A percentile compares a stretch with the other conserved stretches of the same genome.
These are phyloP conservation scores for Petunia axillaris DNA, from an alignment of 257 asterid genomes.

Conservation along the genomic window DNA sequence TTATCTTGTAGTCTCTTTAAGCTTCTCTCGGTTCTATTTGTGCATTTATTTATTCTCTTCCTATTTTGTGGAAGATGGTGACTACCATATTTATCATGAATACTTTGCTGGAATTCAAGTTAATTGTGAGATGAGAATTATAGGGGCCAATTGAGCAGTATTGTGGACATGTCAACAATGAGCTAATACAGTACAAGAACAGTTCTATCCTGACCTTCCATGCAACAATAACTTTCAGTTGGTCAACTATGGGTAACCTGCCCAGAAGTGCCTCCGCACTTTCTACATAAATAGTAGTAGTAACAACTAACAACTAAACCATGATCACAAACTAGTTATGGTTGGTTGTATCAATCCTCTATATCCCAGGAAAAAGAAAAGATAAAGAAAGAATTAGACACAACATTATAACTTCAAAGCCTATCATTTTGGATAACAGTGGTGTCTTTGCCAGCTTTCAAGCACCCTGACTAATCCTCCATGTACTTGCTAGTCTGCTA, in stretches of 20 bases:
- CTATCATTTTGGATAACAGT: too few species aligned
- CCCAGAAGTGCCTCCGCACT: neutral
- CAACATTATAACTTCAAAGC: too few species aligned
- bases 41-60: conserved; percentile 19
- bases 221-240: neutral
- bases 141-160: neutral
- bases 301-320: neutral
- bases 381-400: too few species aligned
- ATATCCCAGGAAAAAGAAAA: too few species aligned
- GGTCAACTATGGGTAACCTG: neutral
- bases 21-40: neutral
- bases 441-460: neutral
- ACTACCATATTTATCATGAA: neutral
- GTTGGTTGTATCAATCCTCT: neutral
- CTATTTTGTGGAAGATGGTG: neutral
- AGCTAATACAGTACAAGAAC: neutral
- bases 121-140: neutral
- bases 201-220: neutral
- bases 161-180: neutral
- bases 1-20: conserved; percentile 20
- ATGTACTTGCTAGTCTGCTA: too few species aligned
- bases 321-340: neutral
- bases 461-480: too few species aligned
- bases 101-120: neutral
- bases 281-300: too few species aligned